Base-by-base conservation (phyloP, 805 yeast species). In the Nakazawaea anatomiae region DNA sequence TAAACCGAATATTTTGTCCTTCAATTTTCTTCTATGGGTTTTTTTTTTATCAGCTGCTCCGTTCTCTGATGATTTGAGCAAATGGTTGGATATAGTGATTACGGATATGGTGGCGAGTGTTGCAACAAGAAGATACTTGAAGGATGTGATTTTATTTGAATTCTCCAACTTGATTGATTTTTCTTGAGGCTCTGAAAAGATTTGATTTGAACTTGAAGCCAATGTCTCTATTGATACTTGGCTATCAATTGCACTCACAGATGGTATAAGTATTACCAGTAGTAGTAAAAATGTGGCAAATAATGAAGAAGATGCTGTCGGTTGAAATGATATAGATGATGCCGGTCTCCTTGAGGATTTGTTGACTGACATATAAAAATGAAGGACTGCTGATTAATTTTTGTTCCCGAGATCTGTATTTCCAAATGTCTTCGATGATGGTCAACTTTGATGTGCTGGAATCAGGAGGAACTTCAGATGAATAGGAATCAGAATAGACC, bases 81-180 rank as follows among this genome's bases (percentile, higher is more conserved):
- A 25, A 27, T 51, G 50, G 38, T 27, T 41, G 4, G 50, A 30
- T 14, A 46, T 4, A 4, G 50, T 36, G 18, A 51, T 43, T 25
- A 44, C 31, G 31, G 42, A n/a, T n/a, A 39, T 25, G 27, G 47
- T 39, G 48, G 47, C 28, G 42, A 38, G 40, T 10, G 40, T n/a
- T 2, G 40, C 40, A n/a, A 38, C 18, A 38, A 38, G 40, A n/a
- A 38, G 14, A 38, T 10, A 38, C 40, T 38, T 38, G 18, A n/a
- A 6, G 7, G 40, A 12, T 3, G 18, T 11, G n/a, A 6, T 12
- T 38, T 38, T 38, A 6, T 11, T 38, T 38, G 18, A 38, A 6
- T 8, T 11, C 10, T 38, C 40, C 40, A 38, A 38, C 3, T 8
- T 38, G n/a, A 38, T 11, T 11, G 7, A 12, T 11, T 8, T 38